A percentile compares a stretch with the other conserved stretches of the same genome.
These are phyloP conservation scores for Ziziphus jujuba DNA, from an alignment of 306 rosid genomes.

Conservation along the genomic window DNA sequence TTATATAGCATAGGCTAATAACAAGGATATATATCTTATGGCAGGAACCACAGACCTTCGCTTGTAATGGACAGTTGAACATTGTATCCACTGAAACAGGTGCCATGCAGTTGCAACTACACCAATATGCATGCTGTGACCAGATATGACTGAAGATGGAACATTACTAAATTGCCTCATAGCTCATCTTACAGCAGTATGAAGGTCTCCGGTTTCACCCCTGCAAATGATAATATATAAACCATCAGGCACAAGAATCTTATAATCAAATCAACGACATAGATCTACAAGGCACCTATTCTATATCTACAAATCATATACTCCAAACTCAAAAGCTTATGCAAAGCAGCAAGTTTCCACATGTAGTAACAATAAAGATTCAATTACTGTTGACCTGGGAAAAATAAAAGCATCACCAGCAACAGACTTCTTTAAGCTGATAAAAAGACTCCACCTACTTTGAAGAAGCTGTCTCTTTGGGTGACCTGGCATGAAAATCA, in stretches of 20 bases:
- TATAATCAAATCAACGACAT: no score
- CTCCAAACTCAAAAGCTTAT: background rate
- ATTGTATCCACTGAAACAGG: conserved; percentile 70
- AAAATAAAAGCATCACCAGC: conserved; percentile 99
- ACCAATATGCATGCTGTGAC: conserved; percentile 99
- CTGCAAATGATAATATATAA: conserved; percentile 29
- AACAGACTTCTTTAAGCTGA: conserved; percentile 93
- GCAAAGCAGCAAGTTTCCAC: background rate
- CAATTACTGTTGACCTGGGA: conserved; percentile 47
- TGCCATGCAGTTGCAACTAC: conserved; percentile 99
- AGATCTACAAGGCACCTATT: no score
- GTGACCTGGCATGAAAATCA: conserved; percentile 63
- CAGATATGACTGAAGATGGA: conserved; percentile 91
- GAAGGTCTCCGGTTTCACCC: conserved; percentile 97
- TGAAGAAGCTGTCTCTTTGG: conserved; percentile 94
- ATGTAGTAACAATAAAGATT: background rate
- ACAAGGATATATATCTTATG: no score
- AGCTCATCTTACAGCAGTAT: conserved; percentile 96
- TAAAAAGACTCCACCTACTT: conserved; percentile 98
- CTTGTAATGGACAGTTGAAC: conserved; percentile 94
- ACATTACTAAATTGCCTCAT: conserved; percentile 91
- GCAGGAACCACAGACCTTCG: conserved; percentile 57
- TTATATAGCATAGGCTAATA: background rate
- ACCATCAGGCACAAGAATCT: no score
- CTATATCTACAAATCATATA: no score